Base-by-base conservation (phyloP, 2,329 filamentous ascomycete species). In the Cercospora canescens region DNA sequence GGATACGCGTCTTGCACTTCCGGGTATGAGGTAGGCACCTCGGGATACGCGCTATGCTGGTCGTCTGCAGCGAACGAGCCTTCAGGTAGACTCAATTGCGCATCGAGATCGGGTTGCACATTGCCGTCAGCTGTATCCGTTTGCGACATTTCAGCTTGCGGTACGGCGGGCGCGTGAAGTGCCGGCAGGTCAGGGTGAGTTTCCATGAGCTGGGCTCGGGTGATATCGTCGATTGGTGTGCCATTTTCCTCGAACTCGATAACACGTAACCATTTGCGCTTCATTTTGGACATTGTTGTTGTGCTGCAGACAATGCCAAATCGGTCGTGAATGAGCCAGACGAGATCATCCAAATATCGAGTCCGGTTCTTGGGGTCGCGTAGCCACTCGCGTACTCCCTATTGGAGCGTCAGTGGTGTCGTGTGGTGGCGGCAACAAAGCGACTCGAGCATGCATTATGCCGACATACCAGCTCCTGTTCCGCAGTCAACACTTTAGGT, bases 201-300 rank as follows among this genome's bases (percentile, higher is more conserved):
- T 57, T 75, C 74, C 55, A 70, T 57, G 24, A 75, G 63, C 26
- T 69, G 69, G 6, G 37, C 41, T 6, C 71, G 67, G 7, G 70
- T 75, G 12, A 59, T 24, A 14, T 73, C 67, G 58, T 76, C 75
- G 16, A 76, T 69, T 4, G 71, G 72, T 14, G 69, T 69, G 62
- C 74, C 75, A 26, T 62, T 69, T 45, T 76, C 75, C 55, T 76
- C 74, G 56, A 66, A 71, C 41, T 77, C 74, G 48, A 77, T 75
- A 6, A 76, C 75, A 37, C 68, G 70, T 14, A 75, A 59, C 75
- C 75, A 77, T 62, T 77, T 77, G 6, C 74, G 73, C 67, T 75
- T 75, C 69, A 77, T 71, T 67, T 76, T 77, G 28, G 72, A 75
- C 74, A 75, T 76, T n/a, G 75, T 77, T 1, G 74, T 76, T 9